Evolutionary conservation across 768 basidiomycete species (phyloP).

Genomic region (Mycena metata): DNA sequence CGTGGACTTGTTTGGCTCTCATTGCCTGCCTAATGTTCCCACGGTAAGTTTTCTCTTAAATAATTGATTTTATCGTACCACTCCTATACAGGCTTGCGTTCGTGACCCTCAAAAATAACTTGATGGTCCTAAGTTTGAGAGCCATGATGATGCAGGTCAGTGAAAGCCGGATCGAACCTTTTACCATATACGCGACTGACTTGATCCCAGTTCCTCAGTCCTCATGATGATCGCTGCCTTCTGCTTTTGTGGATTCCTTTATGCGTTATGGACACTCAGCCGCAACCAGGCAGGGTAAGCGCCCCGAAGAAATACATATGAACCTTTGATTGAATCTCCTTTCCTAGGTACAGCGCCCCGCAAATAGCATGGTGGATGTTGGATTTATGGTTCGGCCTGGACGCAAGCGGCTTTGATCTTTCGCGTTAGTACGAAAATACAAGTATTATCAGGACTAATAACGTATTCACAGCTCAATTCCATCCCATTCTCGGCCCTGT

Average conservation of each 20-base stretch:
- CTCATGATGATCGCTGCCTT: conserved; percentile 89
- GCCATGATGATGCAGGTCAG: conserved; percentile 79
- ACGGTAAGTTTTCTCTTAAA: conserved; percentile 58
- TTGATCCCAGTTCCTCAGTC: conserved; percentile 75
- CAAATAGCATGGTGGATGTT: conserved; percentile 95
- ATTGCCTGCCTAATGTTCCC: conserved; percentile 95
- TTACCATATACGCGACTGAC: no score
- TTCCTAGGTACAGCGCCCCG: conserved; percentile 35
- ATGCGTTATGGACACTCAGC: conserved; percentile 92
- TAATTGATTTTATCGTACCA: conserved; percentile 5
- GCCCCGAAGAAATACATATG: neutral
- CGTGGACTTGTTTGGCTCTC: conserved; percentile 85
- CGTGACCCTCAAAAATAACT: conserved; percentile 85
- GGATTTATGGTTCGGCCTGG: conserved; percentile 94
- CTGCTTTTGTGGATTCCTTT: conserved; percentile 93
- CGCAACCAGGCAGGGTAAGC: conserved; percentile 71
- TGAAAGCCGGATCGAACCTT: no score
- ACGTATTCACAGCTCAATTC: conserved; percentile 66
- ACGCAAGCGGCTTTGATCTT: conserved; percentile 88
- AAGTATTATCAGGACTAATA: neutral
- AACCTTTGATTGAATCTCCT: neutral
- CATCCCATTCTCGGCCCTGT: conserved; percentile 91
- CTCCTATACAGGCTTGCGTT: conserved; percentile 79
- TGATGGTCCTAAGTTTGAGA: conserved; percentile 85
- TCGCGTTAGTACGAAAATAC: conserved; percentile 67